Percentiles rank a stretch among this genome's conserved stretches.
These are phyloP conservation scores for Strombidium stylifer DNA, from an alignment of 73 alveolate species.

Conservation along the genomic window DNA sequence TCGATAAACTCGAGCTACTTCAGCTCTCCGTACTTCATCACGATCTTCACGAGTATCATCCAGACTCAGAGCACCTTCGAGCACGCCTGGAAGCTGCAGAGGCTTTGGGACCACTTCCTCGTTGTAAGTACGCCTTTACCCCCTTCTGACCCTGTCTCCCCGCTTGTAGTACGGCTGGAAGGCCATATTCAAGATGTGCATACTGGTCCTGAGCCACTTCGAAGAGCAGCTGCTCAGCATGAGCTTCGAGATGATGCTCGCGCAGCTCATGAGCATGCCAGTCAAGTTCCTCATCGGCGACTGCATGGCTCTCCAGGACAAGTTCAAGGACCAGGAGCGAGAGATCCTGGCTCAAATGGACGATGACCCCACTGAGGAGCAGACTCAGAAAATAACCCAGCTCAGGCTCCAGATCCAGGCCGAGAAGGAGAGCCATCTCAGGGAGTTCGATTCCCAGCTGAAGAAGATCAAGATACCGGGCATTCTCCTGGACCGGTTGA, in stretches of 20 bases:
- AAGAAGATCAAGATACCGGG: not conserved
- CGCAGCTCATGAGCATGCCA: conserved; percentile 11
- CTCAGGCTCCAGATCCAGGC: not conserved
- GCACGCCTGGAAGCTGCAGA: conserved; percentile 3
- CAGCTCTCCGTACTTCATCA: conserved; percentile 89
- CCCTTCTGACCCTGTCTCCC: too few species aligned
- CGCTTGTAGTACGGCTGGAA: conserved; percentile 52
- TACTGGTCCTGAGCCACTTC: conserved; percentile 14
- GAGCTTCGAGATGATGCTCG: conserved; percentile 34
- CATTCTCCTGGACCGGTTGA: not conserved
- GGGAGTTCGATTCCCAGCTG: not conserved
- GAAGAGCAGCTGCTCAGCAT: conserved; percentile 31
- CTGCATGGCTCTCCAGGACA: too few species aligned
- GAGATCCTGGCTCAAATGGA: too few species aligned
- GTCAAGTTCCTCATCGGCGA: conserved; percentile 2
- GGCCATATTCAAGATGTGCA: conserved; percentile 20
- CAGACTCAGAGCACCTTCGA: conserved; percentile 25
- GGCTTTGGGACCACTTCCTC: conserved; percentile 66
- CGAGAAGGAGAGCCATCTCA: too few species aligned
- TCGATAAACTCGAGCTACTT: conserved; percentile 64
- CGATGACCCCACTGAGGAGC: not conserved
- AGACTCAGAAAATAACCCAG: too few species aligned
- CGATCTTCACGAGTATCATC: conserved; percentile 76
- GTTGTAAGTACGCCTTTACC: too few species aligned
- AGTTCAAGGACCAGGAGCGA: too few species aligned